These are phyloP conservation scores for Beta vulgaris DNA, from an alignment of 148 eudicot genomes.

Conservation along the genomic window DNA sequence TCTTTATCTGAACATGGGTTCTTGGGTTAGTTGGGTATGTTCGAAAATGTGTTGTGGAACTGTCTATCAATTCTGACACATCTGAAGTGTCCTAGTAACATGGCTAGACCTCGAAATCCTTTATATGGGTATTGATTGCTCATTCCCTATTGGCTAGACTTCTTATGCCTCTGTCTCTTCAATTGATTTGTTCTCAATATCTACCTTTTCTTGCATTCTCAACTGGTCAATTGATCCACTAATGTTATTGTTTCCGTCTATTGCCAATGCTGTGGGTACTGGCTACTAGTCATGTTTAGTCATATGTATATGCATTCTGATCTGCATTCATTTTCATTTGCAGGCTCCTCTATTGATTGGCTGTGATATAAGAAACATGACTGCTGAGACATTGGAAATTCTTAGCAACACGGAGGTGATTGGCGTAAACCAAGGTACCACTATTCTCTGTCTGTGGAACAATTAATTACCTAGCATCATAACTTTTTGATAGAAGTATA, in stretches of 20 bases:
- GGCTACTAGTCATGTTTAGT: background rate
- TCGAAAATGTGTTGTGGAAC: background rate
- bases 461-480: background rate
- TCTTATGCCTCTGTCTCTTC: background rate
- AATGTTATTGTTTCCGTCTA: no score
- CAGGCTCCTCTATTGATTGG: constrained; percentile 95
- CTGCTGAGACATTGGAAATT: constrained; percentile 77
- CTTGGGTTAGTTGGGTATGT: no score
- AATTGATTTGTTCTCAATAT: background rate
- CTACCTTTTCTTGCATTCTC: background rate
- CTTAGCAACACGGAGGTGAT: constrained; percentile 78
- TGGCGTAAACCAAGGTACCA: constrained; percentile 86
- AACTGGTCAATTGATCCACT: background rate
- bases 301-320: background rate
- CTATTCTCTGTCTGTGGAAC: background rate
- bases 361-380: constrained; percentile 89
- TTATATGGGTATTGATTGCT: background rate
- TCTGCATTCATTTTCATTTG: constrained; percentile 17
- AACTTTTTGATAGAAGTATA: background rate
- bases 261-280: background rate
- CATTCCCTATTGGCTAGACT: background rate
- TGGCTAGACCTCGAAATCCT: background rate
- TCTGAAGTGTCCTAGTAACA: background rate
- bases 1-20: no score
- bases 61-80: background rate